Base-by-base conservation (phyloP, 225 moss, liverwort and hornwort species). In the Bryum argenteum region DNA sequence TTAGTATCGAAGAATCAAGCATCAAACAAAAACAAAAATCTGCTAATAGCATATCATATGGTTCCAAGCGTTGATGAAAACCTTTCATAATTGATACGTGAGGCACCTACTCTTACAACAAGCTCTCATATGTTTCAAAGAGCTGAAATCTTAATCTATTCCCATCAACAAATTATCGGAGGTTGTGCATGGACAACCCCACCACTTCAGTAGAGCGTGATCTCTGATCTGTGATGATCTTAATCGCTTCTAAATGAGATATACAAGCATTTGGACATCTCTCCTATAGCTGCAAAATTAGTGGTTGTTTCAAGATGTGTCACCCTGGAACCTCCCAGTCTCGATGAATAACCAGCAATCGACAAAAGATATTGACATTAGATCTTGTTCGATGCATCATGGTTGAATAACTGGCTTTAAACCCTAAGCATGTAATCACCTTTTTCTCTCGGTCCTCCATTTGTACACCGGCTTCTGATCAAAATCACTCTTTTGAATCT, bases 381-480 rank as follows among this genome's bases (percentile, higher is more conserved):
- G 9, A 19, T 10, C 9, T 11, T 18, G 48, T 33, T 10, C 15
- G 52, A 65, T 22, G 42, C 13, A 26, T 63, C 51, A 65, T 24
- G 8, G 38, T 38, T 52, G 12, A 15, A 62, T 44, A 63, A 77
- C 51, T n/a, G 57, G 23, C 24, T 60, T 39, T 60, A 3, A 65
- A 5, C 70, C 63, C 33, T 63, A 48, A 68, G 2, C 18, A 28
- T 22, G 10, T 45, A 65, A 64, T 79, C 79, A 91, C 51, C 67
- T 85, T 39, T 92, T 95, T 22, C 95, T 77, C 74, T 92, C 95
- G 41, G 80, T 70, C 60, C 81, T 84, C 95, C 95, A 91, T 74
- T n/a, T 55, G 60, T 60, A 71, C 16, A 71, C 38, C 1, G 60
- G 71, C 52, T 75, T 70, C 17, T 71, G 69, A 8, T 69, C 72